Conservation (phyloP, 768 basidiomycete species). For the Boletus reticulatus region DNA sequence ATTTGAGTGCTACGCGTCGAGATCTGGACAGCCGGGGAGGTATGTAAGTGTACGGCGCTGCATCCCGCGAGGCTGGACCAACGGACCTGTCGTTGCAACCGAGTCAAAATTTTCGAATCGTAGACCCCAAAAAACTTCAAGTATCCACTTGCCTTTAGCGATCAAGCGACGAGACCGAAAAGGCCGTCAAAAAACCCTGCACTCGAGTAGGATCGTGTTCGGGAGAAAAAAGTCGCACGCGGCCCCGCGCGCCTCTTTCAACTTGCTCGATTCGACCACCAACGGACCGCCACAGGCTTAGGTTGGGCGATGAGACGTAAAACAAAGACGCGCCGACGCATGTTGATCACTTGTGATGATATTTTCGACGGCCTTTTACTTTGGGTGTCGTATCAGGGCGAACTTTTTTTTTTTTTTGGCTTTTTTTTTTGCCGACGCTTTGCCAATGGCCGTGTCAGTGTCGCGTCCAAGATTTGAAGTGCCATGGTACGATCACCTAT, state of each 20-base stretch:
- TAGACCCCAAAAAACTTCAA: neutral
- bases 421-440: conserved; percentile 1
- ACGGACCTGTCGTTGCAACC: conserved; percentile 2
- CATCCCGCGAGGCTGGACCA: conserved; percentile 5
- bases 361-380: neutral
- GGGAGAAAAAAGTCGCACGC: conserved; percentile 10
- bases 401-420: no score
- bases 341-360: conserved; percentile 3
- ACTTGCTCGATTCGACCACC: conserved; percentile 16
- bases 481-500: neutral
- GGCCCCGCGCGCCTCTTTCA: conserved; percentile 10
- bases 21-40: neutral
- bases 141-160: conserved; percentile 15
- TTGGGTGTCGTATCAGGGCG: neutral
- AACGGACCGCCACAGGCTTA: neutral
- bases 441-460: neutral
- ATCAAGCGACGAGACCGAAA: conserved; percentile 2
- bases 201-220: conserved; percentile 6
- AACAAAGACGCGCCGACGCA: conserved; percentile 22
- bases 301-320: conserved; percentile 16
- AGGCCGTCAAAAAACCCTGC: neutral
- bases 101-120: neutral
- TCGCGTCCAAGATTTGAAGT: neutral
- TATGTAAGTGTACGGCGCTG: neutral
- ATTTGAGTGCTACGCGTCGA: neutral